phyloP scores from a whole-genome alignment of 1,284 basidiomycete species.

The Singerocomus rubriflavus region DNA sequence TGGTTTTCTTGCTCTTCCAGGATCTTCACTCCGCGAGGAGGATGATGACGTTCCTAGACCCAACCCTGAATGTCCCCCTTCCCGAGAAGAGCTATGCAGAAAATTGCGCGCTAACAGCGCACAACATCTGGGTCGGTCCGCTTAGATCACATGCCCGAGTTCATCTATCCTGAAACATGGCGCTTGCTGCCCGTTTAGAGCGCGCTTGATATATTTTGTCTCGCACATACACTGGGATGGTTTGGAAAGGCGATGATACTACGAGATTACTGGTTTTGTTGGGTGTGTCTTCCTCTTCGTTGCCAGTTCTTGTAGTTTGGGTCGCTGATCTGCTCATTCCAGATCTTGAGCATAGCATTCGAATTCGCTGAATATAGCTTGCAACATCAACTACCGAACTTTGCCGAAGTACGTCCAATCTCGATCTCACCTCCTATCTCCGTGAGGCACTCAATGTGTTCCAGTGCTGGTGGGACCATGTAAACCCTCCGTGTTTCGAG shows the following conservation, averaged over 20 bases:
- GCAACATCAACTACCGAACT: constrained; percentile 80
- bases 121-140: constrained; percentile 63
- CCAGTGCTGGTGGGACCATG: constrained; percentile 89
- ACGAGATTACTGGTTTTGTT: constrained; percentile 87
- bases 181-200: constrained; percentile 41
- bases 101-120: constrained; percentile 63
- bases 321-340: constrained; percentile 10
- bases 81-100: constrained; percentile 84
- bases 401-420: constrained; percentile 62
- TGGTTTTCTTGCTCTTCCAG: constrained; percentile 82
- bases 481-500: constrained; percentile 33
- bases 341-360: constrained; percentile 84
- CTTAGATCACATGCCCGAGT: constrained; percentile 4
- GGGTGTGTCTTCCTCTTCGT: constrained; percentile 50
- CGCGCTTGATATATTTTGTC: constrained; percentile 78
- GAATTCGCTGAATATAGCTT: constrained; percentile 83
- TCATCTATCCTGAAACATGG: constrained; percentile 8
- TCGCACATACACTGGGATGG: constrained; percentile 81
- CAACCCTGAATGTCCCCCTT: constrained; percentile 64
- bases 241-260: constrained; percentile 84
- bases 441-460: constrained; percentile 16
- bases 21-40: constrained; percentile 72
- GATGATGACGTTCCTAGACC: constrained; percentile 77
- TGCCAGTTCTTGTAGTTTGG: constrained; percentile 1
- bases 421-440: constrained; percentile 16